Evolutionary conservation across 2,329 filamentous ascomycete genomes (phyloP).

Genomic region (Clonostachys byssicola): DNA sequence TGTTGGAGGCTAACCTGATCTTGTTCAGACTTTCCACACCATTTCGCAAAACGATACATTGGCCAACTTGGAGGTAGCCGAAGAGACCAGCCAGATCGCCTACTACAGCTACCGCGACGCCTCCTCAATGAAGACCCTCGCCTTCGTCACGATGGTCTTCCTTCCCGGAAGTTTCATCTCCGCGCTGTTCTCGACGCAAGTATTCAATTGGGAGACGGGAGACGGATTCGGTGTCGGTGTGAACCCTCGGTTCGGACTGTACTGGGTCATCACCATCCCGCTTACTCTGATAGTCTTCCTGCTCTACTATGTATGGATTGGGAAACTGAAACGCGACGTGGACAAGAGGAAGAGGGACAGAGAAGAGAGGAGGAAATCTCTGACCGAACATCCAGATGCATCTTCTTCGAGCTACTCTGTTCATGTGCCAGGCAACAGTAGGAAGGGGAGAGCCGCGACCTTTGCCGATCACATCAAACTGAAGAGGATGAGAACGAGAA

Average conservation of each 20-base stretch:
- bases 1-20: not conserved
- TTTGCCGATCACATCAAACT: no score
- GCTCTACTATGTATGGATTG: constrained; percentile 25
- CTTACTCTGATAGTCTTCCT: constrained; percentile 26
- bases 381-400: no score
- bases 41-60: constrained; percentile 29
- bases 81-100: constrained; percentile 20
- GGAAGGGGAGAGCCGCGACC: no score
- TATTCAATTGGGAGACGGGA: constrained; percentile 24
- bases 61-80: constrained; percentile 21
- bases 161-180: constrained; percentile 35
- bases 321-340: not conserved
- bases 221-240: constrained; percentile 18
- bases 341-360: not conserved
- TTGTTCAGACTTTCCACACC: constrained; percentile 25
- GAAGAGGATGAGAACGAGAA: no score
- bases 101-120: constrained; percentile 30
- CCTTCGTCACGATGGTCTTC: constrained; percentile 36
- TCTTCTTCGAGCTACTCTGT: no score
- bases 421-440: no score
- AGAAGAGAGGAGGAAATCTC: not conserved
- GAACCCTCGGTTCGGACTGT: constrained; percentile 29
- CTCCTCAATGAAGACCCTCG: constrained; percentile 37
- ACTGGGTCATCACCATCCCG: constrained; percentile 33
- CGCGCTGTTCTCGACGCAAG: constrained; percentile 29